Base-by-base conservation (phyloP, 2,329 filamentous ascomycete genomes). In the Calycina marina region DNA sequence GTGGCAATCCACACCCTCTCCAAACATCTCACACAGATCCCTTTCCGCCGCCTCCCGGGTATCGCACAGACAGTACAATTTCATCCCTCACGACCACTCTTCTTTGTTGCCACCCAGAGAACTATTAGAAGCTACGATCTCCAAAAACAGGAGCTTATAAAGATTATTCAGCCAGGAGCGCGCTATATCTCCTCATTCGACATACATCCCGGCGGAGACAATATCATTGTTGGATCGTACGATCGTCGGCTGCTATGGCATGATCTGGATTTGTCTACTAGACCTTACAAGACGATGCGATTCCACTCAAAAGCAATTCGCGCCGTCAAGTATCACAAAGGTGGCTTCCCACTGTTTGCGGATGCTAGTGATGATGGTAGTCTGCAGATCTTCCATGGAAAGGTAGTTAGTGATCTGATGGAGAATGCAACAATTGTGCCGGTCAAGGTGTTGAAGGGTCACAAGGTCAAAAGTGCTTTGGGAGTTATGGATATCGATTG, bases 361-460 rank as follows among this genome's bases (percentile, higher is more conserved):
- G 88, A 96, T 53, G 85, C 84, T 13, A 90, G 81, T 54, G 92
- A 98, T 53, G 90, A 98, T 55, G 90, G 90, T 16, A 84, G 78
- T 13, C 61, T 96, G 43, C 90, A 98, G 56, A 81, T 98, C 33
- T 96, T 96, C 72, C 88, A 96, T 54, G 88, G 85, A 35, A 93
- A 88, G 58, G 88, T 96, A 16, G 85, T 92, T 17, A 84, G 77
- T 39, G 90, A 98, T 54, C 65, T 93, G 54, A 83, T 98, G 72
- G 85, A 93, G 62, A 93, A 93, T 51, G 86, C 90, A 5, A 92
- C 79, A 10, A 93, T 98, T 50, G 90, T 96, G 31, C 90, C 90
- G 6, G 68, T 98, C 41, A 98, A 96, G 67, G 84, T 93, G 50
- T 67, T 98, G 30, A 78, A 72, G 50, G 90, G 90, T 1, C 90